phyloP scores from a whole-genome alignment of 2,329 filamentous ascomycete species.

The Verticillium klebahnii region DNA sequence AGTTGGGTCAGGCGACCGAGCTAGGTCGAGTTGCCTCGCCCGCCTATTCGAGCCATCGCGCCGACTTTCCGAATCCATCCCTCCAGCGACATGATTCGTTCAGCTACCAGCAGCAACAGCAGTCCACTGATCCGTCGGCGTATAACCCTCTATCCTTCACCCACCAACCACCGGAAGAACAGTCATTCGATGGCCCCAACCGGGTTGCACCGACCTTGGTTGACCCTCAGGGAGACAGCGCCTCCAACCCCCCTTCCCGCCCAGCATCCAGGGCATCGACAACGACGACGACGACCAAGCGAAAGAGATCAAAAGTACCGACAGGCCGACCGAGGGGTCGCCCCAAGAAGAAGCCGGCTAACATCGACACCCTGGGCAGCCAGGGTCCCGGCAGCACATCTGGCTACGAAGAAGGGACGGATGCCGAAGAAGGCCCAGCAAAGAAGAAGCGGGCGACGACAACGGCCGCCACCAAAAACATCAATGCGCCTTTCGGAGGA shows the following conservation, averaged over 20 bases:
- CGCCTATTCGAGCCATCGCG: conserved; percentile 17
- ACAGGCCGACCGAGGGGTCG: conserved; percentile 53
- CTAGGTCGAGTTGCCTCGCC: conserved; percentile 18
- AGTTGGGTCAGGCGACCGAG: conserved; percentile 30
- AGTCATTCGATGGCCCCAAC: conserved; percentile 22
- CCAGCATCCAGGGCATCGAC: conserved; percentile 58
- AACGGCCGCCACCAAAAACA: conserved; percentile 67
- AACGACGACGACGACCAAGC: conserved; percentile 18
- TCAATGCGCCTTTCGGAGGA: conserved; percentile 66
- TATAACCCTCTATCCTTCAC: too few relatives aligned
- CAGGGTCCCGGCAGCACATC: conserved; percentile 57
- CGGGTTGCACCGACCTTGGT: conserved; percentile 27
- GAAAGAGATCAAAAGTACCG: conserved; percentile 29
- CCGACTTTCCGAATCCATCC: conserved; percentile 1
- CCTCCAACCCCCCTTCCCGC: conserved; percentile 42
- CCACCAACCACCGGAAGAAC: conserved; percentile 4
- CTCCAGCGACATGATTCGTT: conserved; percentile 8
- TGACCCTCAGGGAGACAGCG: conserved; percentile 20
- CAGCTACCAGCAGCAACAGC: background rate
- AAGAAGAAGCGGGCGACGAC: conserved; percentile 76
- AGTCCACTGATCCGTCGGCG: background rate
- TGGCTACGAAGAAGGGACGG: conserved; percentile 64
- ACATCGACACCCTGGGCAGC: background rate
- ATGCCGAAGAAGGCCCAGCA: conserved; percentile 47
- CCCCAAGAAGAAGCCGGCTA: conserved; percentile 41